Conservation (phyloP, 805 yeast species). For the Cyberlindnera subsufficiens region DNA sequence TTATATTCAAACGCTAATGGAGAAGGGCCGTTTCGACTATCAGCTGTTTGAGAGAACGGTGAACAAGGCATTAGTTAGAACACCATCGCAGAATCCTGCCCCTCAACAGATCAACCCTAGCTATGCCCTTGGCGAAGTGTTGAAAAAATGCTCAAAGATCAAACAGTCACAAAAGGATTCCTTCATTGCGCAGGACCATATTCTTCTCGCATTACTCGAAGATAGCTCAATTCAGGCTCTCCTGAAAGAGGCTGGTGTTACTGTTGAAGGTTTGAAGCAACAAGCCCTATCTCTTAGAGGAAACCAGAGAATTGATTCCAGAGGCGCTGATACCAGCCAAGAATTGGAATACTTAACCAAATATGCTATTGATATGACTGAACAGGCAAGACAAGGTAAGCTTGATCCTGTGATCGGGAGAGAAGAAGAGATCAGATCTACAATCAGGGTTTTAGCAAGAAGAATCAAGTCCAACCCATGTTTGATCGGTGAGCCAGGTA, state of each 20-base stretch:
- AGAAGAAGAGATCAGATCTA: conserved; percentile 95
- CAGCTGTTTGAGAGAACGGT: conserved; percentile 70
- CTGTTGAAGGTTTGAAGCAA: conserved; percentile 63
- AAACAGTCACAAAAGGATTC: conserved; percentile 86
- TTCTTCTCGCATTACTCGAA: conserved; percentile 77
- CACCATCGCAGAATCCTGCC: conserved; percentile 87
- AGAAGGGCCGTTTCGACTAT: conserved; percentile 88
- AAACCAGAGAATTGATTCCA: conserved; percentile 82
- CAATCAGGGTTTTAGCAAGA: conserved; percentile 93
- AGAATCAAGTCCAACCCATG: conserved; percentile 96
- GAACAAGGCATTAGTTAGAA: conserved; percentile 73
- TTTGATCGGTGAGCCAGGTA: conserved; percentile 98
- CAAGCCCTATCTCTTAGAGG: conserved; percentile 84
- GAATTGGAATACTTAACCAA: conserved; percentile 79
- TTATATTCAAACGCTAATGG: conserved; percentile 76
- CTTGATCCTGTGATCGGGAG: conserved; percentile 98
- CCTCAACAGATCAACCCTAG: conserved; percentile 77
- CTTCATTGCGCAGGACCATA: conserved; percentile 91
- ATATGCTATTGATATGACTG: conserved; percentile 92
- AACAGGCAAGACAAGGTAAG: conserved; percentile 87
- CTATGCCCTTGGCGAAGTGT: conserved; percentile 67
- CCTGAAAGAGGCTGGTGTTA: conserved; percentile 66
- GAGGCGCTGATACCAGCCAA: conserved; percentile 88
- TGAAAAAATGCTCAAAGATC: conserved; percentile 70
- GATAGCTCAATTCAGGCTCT: conserved; percentile 66